These are phyloP conservation scores for Entophlyctis helioformis DNA, from an alignment of 192 early-diverging fungal genomes.

Conservation along the genomic window DNA sequence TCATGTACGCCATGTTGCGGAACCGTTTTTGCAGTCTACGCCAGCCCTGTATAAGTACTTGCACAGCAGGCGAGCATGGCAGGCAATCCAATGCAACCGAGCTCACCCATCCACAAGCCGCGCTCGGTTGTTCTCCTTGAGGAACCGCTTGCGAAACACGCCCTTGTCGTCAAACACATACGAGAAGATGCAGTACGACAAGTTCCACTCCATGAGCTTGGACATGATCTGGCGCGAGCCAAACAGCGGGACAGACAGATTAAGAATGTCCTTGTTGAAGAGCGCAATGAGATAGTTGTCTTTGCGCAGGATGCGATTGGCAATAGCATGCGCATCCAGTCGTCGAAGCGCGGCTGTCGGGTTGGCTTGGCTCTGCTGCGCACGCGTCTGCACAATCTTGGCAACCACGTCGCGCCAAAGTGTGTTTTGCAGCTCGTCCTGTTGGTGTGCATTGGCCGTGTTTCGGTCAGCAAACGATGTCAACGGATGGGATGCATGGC, in stretches of 20 bases:
- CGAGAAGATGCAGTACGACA: conserved; percentile 72
- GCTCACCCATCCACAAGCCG: conserved; percentile 15
- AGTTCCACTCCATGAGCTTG: conserved; percentile 82
- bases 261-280: conserved; percentile 84
- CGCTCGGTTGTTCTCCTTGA: conserved; percentile 56
- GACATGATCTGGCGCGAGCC: conserved; percentile 58
- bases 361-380: conserved; percentile 35
- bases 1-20: conserved; percentile 75
- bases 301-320: conserved; percentile 90
- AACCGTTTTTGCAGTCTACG: conserved; percentile 55
- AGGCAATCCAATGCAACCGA: too few species aligned
- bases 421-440: conserved; percentile 75
- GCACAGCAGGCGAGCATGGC: too few species aligned
- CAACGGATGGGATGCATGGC: background rate
- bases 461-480: conserved; percentile 1
- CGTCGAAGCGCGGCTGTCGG: conserved; percentile 24
- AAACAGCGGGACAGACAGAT: conserved; percentile 50
- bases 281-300: conserved; percentile 96
- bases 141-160: conserved; percentile 64
- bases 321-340: conserved; percentile 51
- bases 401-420: conserved; percentile 76
- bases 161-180: conserved; percentile 87
- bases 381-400: conserved; percentile 45
- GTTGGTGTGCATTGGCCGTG: conserved; percentile 1
- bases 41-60: too few species aligned